phyloP scores from a whole-genome alignment of 139 green algal species.

The Auxenochlorella pyrenoidosa region DNA sequence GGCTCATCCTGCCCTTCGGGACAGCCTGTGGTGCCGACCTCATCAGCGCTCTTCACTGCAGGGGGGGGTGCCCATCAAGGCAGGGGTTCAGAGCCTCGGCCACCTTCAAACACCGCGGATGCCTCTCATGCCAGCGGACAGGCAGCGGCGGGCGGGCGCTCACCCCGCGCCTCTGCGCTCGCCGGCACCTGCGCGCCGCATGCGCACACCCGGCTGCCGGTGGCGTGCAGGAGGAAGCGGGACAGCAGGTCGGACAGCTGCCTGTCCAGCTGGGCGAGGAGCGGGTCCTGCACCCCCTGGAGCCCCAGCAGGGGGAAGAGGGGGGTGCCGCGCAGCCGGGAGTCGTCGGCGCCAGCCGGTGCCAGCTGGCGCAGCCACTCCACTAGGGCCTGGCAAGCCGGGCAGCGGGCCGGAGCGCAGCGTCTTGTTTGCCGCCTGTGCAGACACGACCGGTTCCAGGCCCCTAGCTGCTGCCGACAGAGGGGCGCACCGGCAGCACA shows the following conservation, averaged over 20 bases:
- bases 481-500: no score
- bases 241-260: neutral
- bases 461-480: no score
- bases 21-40: constrained; percentile 1
- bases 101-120: no score
- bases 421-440: no score
- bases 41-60: constrained; percentile 12
- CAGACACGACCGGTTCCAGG: no score
- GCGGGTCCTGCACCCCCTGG: neutral
- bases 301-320: neutral
- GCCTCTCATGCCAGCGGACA: no score
- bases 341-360: neutral
- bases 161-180: neutral
- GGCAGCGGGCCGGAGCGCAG: no score
- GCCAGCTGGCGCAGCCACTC: neutral
- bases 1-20: neutral
- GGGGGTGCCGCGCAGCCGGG: neutral
- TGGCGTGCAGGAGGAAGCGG: neutral
- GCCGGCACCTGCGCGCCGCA: neutral
- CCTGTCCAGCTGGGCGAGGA: neutral
- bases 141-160: neutral
- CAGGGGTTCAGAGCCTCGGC: neutral
- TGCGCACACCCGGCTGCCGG: neutral
- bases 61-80: no score
- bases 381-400: neutral